Percentiles rank a stretch among this genome's conserved stretches.
Conservation (phyloP, 2,329 filamentous ascomycete species). For the Ophiostoma sp. region DNA sequence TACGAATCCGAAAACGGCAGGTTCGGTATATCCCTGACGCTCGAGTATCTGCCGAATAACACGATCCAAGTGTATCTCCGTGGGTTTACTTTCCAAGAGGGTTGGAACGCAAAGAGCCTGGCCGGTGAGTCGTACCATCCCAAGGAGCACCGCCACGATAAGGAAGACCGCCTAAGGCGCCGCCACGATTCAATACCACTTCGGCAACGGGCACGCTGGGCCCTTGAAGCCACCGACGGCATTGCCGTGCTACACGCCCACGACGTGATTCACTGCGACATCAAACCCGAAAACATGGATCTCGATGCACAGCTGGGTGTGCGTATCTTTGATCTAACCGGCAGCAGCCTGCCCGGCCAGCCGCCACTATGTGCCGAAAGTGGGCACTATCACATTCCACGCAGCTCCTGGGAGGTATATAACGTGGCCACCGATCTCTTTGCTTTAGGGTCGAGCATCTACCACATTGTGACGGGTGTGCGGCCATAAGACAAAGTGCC, state of each 20-base stretch:
- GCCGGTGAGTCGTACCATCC: background rate
- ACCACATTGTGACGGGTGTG: constrained; percentile 11
- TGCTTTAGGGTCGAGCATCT: constrained; percentile 18
- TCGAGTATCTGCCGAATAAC: constrained; percentile 20
- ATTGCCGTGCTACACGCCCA: constrained; percentile 5
- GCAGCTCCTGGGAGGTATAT: background rate
- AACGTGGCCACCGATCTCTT: constrained; percentile 11
- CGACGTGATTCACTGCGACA: constrained; percentile 21
- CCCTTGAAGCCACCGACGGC: constrained; percentile 16
- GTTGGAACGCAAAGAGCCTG: background rate
- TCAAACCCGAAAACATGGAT: constrained; percentile 21
- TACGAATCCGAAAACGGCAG: constrained; percentile 8
- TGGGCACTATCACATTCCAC: constrained; percentile 11
- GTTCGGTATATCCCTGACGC: background rate
- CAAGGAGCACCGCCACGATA: background rate
- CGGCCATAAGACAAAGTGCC: background rate
- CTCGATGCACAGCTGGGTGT: constrained; percentile 9
- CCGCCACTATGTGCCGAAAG: constrained; percentile 3
- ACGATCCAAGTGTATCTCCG: background rate
- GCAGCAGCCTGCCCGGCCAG: background rate
- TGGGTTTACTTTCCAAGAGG: background rate
- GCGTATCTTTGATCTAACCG: constrained; percentile 19
- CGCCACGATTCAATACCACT: background rate
- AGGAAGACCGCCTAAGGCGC: background rate
- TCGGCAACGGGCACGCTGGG: constrained; percentile 7